A percentile compares a stretch with the other conserved stretches of the same genome.
Conservation (phyloP, 192 early-diverging fungal species). For the Diversispora epigaea region DNA sequence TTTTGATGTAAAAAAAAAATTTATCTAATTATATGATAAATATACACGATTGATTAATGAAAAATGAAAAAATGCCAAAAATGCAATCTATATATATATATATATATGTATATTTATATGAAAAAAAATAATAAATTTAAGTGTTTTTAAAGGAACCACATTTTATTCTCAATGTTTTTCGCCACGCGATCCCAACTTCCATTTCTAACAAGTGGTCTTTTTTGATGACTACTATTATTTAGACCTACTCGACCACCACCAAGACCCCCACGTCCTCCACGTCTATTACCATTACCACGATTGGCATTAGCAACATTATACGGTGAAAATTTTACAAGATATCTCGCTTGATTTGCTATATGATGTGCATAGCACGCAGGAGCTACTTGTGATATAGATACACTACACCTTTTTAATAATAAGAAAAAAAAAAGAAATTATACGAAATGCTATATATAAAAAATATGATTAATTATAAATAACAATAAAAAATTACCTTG, state of each 20-base stretch:
- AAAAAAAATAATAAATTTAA: background rate
- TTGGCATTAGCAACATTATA: background rate
- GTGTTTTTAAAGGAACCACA: background rate
- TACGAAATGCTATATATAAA: background rate
- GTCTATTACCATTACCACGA: background rate
- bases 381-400: background rate
- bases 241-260: background rate
- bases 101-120: no score
- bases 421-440: background rate
- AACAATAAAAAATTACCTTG: background rate
- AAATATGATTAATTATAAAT: background rate
- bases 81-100: no score
- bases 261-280: background rate
- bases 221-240: background rate
- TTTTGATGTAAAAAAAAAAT: no score
- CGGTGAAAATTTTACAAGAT: background rate
- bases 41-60: no score
- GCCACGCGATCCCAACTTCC: background rate
- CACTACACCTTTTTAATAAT: background rate
- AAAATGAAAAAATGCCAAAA: no score
- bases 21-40: no score
- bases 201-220: background rate
- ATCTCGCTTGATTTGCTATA: background rate
- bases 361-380: background rate
- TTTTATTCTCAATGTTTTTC: background rate